Evolutionary conservation across 2,329 filamentous ascomycete genomes (phyloP), one percentile per base, ranked within the genome.

Genomic region (Aspergillus tubingensis): DNA sequence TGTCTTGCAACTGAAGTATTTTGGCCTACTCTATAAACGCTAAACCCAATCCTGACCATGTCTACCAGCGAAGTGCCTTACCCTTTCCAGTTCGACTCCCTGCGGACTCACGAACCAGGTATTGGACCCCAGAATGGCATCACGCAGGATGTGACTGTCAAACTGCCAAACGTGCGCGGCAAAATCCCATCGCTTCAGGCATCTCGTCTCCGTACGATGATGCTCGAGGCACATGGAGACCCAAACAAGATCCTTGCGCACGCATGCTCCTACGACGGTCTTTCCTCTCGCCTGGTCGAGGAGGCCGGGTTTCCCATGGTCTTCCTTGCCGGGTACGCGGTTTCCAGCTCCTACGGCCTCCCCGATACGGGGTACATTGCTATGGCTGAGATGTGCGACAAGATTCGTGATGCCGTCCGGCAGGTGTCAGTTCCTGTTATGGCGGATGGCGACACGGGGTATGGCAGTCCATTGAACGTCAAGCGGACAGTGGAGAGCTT

Each of bases 291-390:
- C 0, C 68, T 82, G 0, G 74, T 77, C 5, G 77, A 81, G 58
- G 78, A 82, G 61, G 77, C 80, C 1, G 79, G 80, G 0, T 82
- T 81, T 48, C 80, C 80, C 0, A 68, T 81, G 48, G 61, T 81
- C 11, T 82, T 82, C 58, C 68, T 82, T 0, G 73, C 78, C 0
- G 79, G 79, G 0, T 81, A 77, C 61, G 68, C 78, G 0, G 75
- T 81, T 8, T 70, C 80, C 0, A 76, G 72, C 15, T 65, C 77
- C 0, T 75, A 76, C 52, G 77, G 78, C 1, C 69, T 82, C 0
- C 80, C 80, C 0, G 80, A 82, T 62, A 80, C 81, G 0, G 80
- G 81, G 1, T 82, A 82, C 56, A 82, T 82, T 57, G 80, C 80
- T 2, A 77, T 82, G 63, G 70, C 74, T 8, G 81, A 82, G 60